These are phyloP conservation scores for Magnusiomyces clavatus DNA, from an alignment of 1,139 yeast genomes.

Conservation along the genomic window DNA sequence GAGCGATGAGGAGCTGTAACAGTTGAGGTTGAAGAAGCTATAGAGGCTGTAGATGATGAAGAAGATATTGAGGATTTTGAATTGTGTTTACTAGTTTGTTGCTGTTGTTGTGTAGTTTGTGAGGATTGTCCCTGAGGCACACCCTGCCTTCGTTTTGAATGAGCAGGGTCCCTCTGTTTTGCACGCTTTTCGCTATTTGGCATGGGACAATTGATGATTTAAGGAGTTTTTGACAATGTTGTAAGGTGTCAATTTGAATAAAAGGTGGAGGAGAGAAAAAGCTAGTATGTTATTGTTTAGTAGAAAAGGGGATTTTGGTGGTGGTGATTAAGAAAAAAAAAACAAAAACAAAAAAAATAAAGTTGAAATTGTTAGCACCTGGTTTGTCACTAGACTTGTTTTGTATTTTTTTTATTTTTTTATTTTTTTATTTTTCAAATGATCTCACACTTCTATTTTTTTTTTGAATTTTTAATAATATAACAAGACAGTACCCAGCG, in stretches of 20 bases:
- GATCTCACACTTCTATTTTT: too few relatives aligned
- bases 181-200: too few relatives aligned
- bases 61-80: neutral
- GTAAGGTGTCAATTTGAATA: neutral
- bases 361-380: neutral
- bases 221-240: neutral
- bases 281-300: too few relatives aligned
- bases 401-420: neutral
- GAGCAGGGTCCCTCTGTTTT: too few relatives aligned
- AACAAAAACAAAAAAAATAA: neutral
- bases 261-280: neutral
- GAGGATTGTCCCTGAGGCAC: neutral
- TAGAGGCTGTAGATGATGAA: neutral
- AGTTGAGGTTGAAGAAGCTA: conserved; percentile 1
- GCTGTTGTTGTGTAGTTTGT: conserved; percentile 3
- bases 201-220: neutral
- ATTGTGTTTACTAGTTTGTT: conserved; percentile 2
- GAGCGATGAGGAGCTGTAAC: conserved; percentile 20
- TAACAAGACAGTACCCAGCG: too few relatives aligned
- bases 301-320: neutral
- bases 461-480: too few relatives aligned
- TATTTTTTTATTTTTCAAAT: too few relatives aligned
- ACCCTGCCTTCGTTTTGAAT: too few relatives aligned
- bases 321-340: neutral
- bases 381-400: neutral